These are phyloP conservation scores for Notholithocarpus densiflorus DNA, from an alignment of 306 rosid genomes.

Conservation along the genomic window DNA sequence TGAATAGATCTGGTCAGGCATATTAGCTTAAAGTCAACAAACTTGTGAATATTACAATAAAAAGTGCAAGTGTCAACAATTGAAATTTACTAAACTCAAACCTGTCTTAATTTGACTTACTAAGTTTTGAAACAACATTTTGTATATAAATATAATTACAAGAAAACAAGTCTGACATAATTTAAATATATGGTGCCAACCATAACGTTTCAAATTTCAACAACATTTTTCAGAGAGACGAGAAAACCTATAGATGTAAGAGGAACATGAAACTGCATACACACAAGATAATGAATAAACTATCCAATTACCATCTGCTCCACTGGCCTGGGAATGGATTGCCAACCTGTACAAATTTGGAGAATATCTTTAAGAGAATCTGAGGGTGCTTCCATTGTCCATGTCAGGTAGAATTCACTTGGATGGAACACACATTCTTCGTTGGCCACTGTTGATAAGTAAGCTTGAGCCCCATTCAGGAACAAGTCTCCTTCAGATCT, in stretches of 20 bases:
- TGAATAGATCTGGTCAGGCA: not conserved
- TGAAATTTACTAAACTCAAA: too few species aligned
- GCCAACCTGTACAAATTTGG: conserved; percentile 65
- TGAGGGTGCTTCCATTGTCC: conserved; percentile 60
- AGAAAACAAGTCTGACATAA: not conserved
- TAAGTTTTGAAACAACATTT: not conserved
- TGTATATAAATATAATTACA: not conserved
- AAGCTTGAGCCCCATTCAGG: conserved; percentile 61
- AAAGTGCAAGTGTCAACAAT: too few species aligned
- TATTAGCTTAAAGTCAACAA: not conserved
- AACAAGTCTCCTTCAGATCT: conserved; percentile 58
- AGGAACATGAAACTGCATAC: not conserved
- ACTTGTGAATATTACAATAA: not conserved
- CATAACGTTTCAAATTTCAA: not conserved
- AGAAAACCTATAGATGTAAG: not conserved
- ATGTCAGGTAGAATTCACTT: conserved; percentile 51
- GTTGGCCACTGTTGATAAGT: conserved; percentile 16
- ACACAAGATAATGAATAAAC: conserved; percentile 5
- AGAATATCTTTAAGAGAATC: conserved; percentile 51
- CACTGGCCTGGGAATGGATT: conserved; percentile 45
- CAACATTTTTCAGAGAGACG: not conserved
- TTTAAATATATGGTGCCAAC: not conserved
- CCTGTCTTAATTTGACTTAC: too few species aligned
- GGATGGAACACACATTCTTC: conserved; percentile 58
- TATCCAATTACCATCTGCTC: conserved; percentile 22